A percentile compares a stretch with the other conserved stretches of the same genome.
Evolutionary conservation across 2,329 filamentous ascomycete genomes (phyloP).

Genomic region (Calycina herbarum): DNA sequence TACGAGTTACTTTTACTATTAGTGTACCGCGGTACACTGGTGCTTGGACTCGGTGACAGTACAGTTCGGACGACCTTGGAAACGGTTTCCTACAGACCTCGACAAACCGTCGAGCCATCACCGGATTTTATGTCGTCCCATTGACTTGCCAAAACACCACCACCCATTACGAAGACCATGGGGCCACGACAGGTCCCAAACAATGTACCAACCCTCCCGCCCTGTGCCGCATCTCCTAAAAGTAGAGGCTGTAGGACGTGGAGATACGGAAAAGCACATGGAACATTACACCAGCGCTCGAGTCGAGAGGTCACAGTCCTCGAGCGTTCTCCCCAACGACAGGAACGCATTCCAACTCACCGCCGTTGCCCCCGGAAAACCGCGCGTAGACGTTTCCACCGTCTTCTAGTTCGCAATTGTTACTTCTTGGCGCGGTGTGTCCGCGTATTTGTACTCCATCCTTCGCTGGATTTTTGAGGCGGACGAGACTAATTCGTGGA

Average conservation of each 20-base stretch:
- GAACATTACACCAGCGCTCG: neutral
- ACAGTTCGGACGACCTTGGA: neutral
- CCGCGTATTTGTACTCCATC: neutral
- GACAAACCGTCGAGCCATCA: constrained; percentile 15
- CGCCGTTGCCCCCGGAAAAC: neutral
- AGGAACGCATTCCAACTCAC: neutral
- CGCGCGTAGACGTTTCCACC: neutral
- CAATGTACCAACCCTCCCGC: neutral
- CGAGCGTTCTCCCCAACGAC: neutral
- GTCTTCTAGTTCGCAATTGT: neutral
- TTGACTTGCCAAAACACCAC: constrained; percentile 6
- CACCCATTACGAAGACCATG: neutral
- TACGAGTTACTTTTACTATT: neutral
- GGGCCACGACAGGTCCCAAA: constrained; percentile 1
- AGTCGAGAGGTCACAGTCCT: neutral
- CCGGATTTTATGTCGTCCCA: constrained; percentile 4
- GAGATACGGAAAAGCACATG: neutral
- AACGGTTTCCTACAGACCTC: constrained; percentile 1
- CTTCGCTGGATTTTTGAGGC: too few species aligned
- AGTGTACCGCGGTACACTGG: neutral
- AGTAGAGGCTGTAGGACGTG: neutral
- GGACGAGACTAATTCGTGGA: neutral
- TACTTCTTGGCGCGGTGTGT: neutral
- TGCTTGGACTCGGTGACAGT: neutral
- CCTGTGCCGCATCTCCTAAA: neutral